Percentiles rank a stretch among this genome's conserved stretches.
These are phyloP conservation scores for Apiotrichum sp. DNA, from an alignment of 1,284 basidiomycete genomes.

Conservation along the genomic window DNA sequence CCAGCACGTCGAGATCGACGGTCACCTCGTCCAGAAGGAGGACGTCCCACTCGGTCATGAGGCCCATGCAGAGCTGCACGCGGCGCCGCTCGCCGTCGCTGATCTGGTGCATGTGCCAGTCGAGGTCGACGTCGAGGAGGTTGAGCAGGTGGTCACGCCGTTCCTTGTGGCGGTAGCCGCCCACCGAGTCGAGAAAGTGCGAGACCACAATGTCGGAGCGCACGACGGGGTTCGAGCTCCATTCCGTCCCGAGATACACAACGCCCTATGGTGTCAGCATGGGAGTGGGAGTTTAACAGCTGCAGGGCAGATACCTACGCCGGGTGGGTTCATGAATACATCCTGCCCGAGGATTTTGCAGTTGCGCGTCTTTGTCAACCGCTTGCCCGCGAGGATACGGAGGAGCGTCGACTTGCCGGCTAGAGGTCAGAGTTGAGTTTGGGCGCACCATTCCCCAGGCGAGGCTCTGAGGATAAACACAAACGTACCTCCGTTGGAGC, in stretches of 20 bases:
- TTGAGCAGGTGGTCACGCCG: constrained; percentile 79
- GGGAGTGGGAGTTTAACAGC: too few species aligned
- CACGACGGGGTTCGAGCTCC: constrained; percentile 95
- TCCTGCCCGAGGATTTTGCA: constrained; percentile 71
- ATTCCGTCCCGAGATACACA: constrained; percentile 87
- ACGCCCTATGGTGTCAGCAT: constrained; percentile 54
- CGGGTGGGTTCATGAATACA: constrained; percentile 63
- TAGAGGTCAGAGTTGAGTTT: constrained; percentile 30
- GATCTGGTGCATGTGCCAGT: constrained; percentile 66
- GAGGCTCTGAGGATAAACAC: too few species aligned
- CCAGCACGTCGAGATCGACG: constrained; percentile 96
- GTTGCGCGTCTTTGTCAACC: constrained; percentile 62
- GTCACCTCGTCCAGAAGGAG: constrained; percentile 94
- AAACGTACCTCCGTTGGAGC: constrained; percentile 83
- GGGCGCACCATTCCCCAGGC: too few species aligned
- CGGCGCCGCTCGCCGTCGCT: constrained; percentile 91
- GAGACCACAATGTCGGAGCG: constrained; percentile 83
- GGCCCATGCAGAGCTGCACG: constrained; percentile 92
- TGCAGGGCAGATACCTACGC: constrained; percentile 32
- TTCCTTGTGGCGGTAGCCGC: constrained; percentile 88
- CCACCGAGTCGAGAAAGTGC: constrained; percentile 87
- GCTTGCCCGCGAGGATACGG: constrained; percentile 89
- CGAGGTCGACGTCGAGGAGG: constrained; percentile 88
- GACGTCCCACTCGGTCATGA: constrained; percentile 94
- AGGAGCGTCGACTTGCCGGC: constrained; percentile 94